Evolutionary conservation across 2,329 filamentous ascomycete genomes (phyloP).

Genomic region (Nemania sp.): DNA sequence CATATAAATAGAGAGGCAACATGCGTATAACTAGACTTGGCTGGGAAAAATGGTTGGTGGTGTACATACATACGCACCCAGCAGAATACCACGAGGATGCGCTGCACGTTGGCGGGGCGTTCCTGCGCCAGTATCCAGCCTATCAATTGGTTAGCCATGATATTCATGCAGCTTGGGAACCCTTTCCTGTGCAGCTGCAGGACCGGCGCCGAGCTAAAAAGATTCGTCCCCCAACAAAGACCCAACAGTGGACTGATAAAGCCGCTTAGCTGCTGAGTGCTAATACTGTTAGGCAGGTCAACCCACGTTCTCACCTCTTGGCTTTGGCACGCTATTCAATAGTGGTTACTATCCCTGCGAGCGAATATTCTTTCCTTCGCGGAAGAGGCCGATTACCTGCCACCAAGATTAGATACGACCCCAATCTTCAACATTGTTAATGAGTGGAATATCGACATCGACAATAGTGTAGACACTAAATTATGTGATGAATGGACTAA

Average conservation of each 20-base stretch:
- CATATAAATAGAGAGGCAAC: background rate
- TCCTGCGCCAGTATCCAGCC: constrained; percentile 18
- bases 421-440: background rate
- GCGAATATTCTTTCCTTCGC: background rate
- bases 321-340: background rate
- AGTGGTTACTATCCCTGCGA: background rate
- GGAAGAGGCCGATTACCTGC: background rate
- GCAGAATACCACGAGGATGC: constrained; percentile 14
- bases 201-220: background rate
- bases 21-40: background rate
- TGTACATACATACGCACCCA: too few relatives aligned
- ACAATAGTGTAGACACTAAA: background rate
- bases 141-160: background rate
- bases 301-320: background rate
- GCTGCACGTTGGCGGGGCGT: constrained; percentile 25
- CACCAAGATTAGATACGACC: too few relatives aligned
- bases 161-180: background rate
- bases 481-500: too few relatives aligned
- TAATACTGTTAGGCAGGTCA: background rate
- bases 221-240: background rate
- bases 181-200: background rate
- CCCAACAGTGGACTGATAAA: background rate
- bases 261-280: background rate
- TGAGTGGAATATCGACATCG: background rate
- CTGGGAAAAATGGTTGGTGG: constrained; percentile 7